These are phyloP conservation scores for Zanthoxylum bungeanum DNA, from an alignment of 345 rosid species.

Conservation along the genomic window DNA sequence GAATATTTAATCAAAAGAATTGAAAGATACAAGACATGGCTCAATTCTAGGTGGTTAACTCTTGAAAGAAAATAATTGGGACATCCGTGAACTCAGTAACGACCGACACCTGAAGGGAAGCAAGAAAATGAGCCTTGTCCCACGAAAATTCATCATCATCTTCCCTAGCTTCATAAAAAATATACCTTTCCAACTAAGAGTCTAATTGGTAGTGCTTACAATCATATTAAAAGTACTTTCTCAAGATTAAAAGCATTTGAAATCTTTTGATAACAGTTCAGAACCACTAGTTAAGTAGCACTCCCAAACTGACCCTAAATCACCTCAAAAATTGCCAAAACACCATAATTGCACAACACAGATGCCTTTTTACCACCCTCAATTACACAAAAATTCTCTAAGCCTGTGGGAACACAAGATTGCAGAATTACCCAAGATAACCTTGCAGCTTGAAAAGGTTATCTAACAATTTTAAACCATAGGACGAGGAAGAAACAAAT, in stretches of 20 bases:
- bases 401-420: too few relatives aligned
- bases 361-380: background rate
- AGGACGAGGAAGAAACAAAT: background rate
- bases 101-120: background rate
- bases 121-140: background rate
- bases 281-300: too few relatives aligned
- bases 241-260: too few relatives aligned
- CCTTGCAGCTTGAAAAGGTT: background rate
- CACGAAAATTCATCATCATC: background rate
- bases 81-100: background rate
- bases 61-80: too few relatives aligned
- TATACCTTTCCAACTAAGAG: background rate
- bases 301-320: too few relatives aligned
- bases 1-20: background rate
- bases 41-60: background rate
- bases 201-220: too few relatives aligned
- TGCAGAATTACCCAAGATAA: background rate
- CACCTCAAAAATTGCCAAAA: background rate
- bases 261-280: too few relatives aligned
- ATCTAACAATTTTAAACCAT: background rate
- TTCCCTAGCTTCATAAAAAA: background rate
- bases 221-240: too few relatives aligned
- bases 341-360: background rate
- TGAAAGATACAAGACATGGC: background rate
- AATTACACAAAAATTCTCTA: too few relatives aligned